A percentile compares a stretch with the other conserved stretches of the same genome.
Conservation (phyloP, 1,284 basidiomycete species). For the Trichosporon inkin region DNA sequence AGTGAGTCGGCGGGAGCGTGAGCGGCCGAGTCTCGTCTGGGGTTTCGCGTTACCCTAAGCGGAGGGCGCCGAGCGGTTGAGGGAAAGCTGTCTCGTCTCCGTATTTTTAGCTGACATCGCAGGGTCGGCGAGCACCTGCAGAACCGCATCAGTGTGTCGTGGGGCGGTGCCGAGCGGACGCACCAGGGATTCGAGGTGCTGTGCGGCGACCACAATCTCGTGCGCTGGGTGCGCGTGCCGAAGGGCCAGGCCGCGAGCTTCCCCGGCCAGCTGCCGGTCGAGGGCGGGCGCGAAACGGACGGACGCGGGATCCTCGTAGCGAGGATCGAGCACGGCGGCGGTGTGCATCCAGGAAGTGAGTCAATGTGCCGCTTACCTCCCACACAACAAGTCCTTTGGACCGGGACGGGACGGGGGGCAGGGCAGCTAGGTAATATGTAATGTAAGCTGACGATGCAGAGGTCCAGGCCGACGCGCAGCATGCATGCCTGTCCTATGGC, state of each 20-base stretch:
- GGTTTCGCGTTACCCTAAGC: neutral
- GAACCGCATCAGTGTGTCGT: constrained; percentile 40
- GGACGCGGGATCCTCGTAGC: constrained; percentile 39
- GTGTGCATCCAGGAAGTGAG: constrained; percentile 45
- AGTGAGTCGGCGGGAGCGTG: constrained; percentile 28
- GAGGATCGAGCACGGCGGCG: constrained; percentile 38
- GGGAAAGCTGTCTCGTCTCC: too few relatives aligned
- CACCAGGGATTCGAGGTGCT: constrained; percentile 41
- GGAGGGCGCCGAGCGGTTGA: too few relatives aligned
- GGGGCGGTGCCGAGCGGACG: constrained; percentile 40
- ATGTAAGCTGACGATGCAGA: neutral
- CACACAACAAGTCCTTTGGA: neutral
- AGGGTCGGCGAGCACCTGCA: constrained; percentile 41
- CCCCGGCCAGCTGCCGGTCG: constrained; percentile 41
- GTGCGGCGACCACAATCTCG: constrained; percentile 38
- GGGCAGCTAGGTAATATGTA: neutral
- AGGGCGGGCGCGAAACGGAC: constrained; percentile 45
- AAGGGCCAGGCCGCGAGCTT: constrained; percentile 35
- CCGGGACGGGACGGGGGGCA: too few relatives aligned
- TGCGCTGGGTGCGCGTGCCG: constrained; percentile 44
- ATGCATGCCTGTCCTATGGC: neutral
- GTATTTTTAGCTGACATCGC: neutral
- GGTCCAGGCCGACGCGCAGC: neutral
- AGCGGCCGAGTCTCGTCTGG: too few relatives aligned
- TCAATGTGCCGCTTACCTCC: neutral